These are phyloP conservation scores for Hyaloscypha bicolor DNA, from an alignment of 495 filamentous ascomycete genomes.

Conservation along the genomic window DNA sequence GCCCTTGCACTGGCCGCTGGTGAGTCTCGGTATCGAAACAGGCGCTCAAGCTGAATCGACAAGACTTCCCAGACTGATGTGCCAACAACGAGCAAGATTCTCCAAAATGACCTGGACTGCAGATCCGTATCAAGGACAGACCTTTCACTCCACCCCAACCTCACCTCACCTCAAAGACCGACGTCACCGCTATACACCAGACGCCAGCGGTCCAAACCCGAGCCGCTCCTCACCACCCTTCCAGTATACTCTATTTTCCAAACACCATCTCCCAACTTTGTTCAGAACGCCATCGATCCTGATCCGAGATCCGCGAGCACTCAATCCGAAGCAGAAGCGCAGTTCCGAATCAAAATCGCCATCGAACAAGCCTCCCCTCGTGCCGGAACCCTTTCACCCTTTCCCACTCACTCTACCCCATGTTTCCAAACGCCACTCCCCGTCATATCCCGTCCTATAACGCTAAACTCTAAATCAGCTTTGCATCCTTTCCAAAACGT, in stretches of 20 bases:
- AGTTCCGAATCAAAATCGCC: constrained; percentile 3
- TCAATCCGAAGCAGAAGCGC: constrained; percentile 3
- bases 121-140: neutral
- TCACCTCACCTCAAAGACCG: neutral
- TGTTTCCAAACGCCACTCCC: no score
- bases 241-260: neutral
- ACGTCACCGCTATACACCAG: neutral
- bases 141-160: neutral
- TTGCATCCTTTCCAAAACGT: neutral
- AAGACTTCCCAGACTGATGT: neutral
- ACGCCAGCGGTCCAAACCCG: neutral
- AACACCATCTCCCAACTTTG: neutral
- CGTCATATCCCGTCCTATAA: no score
- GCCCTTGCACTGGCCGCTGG: neutral
- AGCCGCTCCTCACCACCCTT: neutral
- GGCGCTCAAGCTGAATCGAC: neutral
- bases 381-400: neutral
- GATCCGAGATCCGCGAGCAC: neutral
- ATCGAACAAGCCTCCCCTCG: neutral
- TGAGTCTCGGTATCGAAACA: neutral
- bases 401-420: neutral
- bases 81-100: neutral
- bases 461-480: neutral
- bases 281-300: neutral
- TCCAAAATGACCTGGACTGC: neutral